Evolutionary conservation across 768 basidiomycete species (phyloP).

Genomic region (Suillus lakei): DNA sequence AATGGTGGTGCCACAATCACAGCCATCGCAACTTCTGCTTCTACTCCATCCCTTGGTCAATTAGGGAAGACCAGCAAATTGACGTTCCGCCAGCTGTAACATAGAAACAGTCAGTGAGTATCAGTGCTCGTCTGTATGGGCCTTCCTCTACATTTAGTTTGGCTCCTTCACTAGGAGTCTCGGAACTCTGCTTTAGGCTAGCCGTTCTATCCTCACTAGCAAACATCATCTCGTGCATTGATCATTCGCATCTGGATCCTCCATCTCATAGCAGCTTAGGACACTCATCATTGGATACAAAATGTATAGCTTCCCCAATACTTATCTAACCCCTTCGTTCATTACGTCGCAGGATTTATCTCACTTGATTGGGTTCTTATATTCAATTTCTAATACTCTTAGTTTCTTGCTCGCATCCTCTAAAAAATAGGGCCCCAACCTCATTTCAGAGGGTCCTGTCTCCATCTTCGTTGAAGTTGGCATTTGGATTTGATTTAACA

Average conservation of each 20-base stretch:
- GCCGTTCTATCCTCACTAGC: not conserved
- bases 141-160: not conserved
- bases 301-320: constrained; percentile 2
- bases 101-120: not conserved
- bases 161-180: not conserved
- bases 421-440: not conserved
- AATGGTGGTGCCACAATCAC: constrained; percentile 62
- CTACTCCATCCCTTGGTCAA: constrained; percentile 22
- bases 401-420: not conserved
- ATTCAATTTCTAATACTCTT: not conserved
- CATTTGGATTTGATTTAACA: too few relatives aligned
- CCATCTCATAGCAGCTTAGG: constrained; percentile 1
- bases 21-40: constrained; percentile 52
- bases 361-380: not conserved
- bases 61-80: constrained; percentile 20
- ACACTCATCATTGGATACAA: constrained; percentile 6
- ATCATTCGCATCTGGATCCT: not conserved
- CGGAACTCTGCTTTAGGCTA: not conserved
- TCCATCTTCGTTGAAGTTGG: not conserved
- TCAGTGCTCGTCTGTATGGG: not conserved
- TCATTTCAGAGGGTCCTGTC: not conserved
- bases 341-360: not conserved
- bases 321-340: not conserved
- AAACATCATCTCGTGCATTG: not conserved
- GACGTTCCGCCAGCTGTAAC: not conserved